Evolutionary conservation across 2,329 filamentous ascomycete genomes (phyloP).

Genomic region (Xylaria multiplex): DNA sequence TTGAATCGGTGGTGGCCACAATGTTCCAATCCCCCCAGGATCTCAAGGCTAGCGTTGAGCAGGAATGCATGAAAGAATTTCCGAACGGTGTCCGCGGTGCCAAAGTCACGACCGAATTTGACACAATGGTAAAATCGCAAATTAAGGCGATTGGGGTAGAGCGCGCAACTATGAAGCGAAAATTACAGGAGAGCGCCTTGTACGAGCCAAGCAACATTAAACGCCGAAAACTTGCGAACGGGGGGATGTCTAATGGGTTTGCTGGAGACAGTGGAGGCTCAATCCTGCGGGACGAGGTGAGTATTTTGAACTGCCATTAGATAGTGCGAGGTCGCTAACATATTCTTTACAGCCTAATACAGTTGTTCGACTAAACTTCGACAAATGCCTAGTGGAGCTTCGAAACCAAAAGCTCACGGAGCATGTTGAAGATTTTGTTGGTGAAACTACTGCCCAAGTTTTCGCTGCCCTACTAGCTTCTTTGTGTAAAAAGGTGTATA

Average conservation of each 20-base stretch:
- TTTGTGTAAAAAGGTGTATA: slow-evolving; percentile 73
- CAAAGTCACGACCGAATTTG: slow-evolving; percentile 73
- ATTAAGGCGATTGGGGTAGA: slow-evolving; percentile 42
- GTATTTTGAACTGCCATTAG: slow-evolving; percentile 43
- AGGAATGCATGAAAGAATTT: slow-evolving; percentile 67
- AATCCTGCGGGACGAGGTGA: slow-evolving; percentile 61
- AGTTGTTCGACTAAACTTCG: slow-evolving; percentile 82
- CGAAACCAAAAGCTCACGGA: slow-evolving; percentile 80
- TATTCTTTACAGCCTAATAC: slow-evolving; percentile 67
- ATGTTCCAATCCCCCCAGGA: slow-evolving; percentile 72
- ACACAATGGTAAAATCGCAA: slow-evolving; percentile 47
- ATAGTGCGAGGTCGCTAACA: slow-evolving; percentile 44
- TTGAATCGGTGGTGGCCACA: slow-evolving; percentile 69
- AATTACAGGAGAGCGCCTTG: slow-evolving; percentile 41
- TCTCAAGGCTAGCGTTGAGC: slow-evolving; percentile 68
- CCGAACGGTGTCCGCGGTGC: slow-evolving; percentile 65
- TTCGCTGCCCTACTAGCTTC: slow-evolving; percentile 78
- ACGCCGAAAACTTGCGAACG: slow-evolving; percentile 65
- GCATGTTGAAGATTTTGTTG: slow-evolving; percentile 76
- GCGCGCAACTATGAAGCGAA: slow-evolving; percentile 43
- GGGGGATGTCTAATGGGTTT: slow-evolving; percentile 52
- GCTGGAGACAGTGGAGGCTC: slow-evolving; percentile 56
- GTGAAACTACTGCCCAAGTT: slow-evolving; percentile 78
- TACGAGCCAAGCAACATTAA: slow-evolving; percentile 53
- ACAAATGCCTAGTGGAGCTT: slow-evolving; percentile 83